Evolutionary conservation across 73 alveolate species (phyloP), one percentile per base, ranked within the genome.

Genomic region (Uronychia setigera): DNA sequence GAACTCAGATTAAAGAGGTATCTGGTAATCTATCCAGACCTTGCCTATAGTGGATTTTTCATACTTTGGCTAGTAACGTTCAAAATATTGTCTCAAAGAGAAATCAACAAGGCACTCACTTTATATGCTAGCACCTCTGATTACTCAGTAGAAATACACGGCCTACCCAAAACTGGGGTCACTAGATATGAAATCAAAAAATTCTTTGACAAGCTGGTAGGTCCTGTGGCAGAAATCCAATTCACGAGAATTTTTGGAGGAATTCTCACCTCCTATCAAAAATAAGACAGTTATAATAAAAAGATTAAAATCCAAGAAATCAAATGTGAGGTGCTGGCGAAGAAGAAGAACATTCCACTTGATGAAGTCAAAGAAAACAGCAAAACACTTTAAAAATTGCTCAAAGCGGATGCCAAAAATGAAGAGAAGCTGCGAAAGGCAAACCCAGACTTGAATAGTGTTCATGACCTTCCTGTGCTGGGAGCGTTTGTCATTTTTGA

Each of bases 401-500:
- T 9, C 1, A 13, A 76, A 27, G 31, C 25, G 31, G 28, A 28
- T 5, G 28, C 1, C 26, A 31, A 76, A 27, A 76, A 76, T 1
- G 35, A 76, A 31, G 32, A 28, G n/a, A 9, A 26, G 59, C 28
- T 76, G 1, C 1, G 9, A 31, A 31, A 76, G 58, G 9, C 5
- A 30, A 26, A 30, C 9, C 81, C 81, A 5, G 27, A 26, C 27
- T 9, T 76, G 59, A 5, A 31, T 1, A 5, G 58, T 28, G 32
- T 32, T 1, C 29, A 76, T 5, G 81, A 76, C 32, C 59, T 76
- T 5, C 58, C 28, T 30, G 27, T 25, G 31, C n/a, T 76, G 1
- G 81, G 32, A 76, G 81, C 81, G 1, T 76, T 29, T 76, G 81
- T 76, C n/a, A 76, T 31, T 9, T 76, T 76, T 76, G 81, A 76